Conservation (phyloP, 2,329 filamentous ascomycete genomes). For the Talaromyces sp. region DNA sequence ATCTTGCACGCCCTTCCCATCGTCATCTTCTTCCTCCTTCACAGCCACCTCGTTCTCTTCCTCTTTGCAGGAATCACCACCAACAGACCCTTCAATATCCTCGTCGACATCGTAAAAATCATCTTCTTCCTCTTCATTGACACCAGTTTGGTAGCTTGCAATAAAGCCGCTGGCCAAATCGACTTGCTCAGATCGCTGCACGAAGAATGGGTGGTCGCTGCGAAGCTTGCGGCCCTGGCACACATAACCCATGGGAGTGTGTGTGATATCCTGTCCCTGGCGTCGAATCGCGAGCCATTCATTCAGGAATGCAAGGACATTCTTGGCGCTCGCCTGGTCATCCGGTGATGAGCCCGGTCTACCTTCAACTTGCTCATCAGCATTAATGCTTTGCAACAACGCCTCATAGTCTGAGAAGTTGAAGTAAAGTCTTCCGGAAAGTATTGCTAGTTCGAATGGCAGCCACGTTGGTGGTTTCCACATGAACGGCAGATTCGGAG, state of each 20-base stretch:
- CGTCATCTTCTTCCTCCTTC: background rate
- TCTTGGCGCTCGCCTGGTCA: background rate
- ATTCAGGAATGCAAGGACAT: constrained; percentile 29
- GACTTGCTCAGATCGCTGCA: background rate
- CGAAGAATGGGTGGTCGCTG: constrained; percentile 29
- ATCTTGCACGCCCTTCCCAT: no score
- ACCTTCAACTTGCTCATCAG: background rate
- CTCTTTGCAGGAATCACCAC: background rate
- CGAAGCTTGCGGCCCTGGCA: constrained; percentile 29
- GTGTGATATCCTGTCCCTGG: constrained; percentile 33
- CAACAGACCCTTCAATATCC: background rate
- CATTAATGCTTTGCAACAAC: constrained; percentile 13
- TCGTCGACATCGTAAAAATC: background rate
- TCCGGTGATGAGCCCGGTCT: background rate
- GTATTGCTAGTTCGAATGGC: constrained; percentile 54
- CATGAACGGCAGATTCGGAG: constrained; percentile 45
- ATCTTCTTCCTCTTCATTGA: background rate
- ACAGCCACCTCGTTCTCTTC: background rate
- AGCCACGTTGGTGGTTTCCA: constrained; percentile 53
- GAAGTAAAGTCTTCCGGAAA: constrained; percentile 58
- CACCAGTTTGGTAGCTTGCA: background rate
- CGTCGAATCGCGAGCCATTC: constrained; percentile 33
- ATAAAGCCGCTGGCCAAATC: background rate
- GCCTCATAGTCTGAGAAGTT: constrained; percentile 25
- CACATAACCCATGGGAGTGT: constrained; percentile 37